Evolutionary conservation across 495 filamentous ascomycete genomes (phyloP), one percentile per base, ranked within the genome.

Genomic region (Xylaria acuta): DNA sequence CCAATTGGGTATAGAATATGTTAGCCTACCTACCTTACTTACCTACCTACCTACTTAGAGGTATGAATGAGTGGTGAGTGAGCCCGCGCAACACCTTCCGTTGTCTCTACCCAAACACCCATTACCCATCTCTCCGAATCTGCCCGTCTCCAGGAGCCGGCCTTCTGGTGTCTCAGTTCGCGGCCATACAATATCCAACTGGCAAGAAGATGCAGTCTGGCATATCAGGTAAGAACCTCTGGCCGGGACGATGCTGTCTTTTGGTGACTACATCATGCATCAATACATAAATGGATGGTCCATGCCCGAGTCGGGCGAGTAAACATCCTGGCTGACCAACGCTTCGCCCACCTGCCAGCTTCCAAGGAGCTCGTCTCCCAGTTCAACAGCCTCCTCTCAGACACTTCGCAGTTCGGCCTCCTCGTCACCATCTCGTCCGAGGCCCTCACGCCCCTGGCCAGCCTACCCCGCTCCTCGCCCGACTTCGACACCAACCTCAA

Each of bases 291-390:
- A 54, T 54, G 22, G 14, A 30, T 30, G 25, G 25, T 2, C 12
- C 32, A 30, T 56, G 9, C 51, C 54, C 32, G 18, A 38, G 27
- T 69, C 16, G 2, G 34, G 4, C 14, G 22, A 53, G 53, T 40
- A 66, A 67, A 9, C 34, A 22, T n/a, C 53, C 25, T 20, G 22
- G 65, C 65, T 67, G n/a, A 56, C 49, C 22, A 41, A 12, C 25
- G 49, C 34, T 56, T 11, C 16, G 18, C 38, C 51, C 34, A 9
- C 63, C 22, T 64, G 34, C 65, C 79, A 95, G 95, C 93, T 76
- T 97, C 96, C 69, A 80, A 89, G 79, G 94, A 97, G 84, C 94
- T 99, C 71, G 90, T 92, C 77, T 82, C 90, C 79, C 87, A 93
- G 74, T 98, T 99, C 88, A 88, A 88, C 83, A 80, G 82, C 56